Base-by-base conservation (phyloP, 176 grass and related monocot genomes). In the Phoenix dactylifera region DNA sequence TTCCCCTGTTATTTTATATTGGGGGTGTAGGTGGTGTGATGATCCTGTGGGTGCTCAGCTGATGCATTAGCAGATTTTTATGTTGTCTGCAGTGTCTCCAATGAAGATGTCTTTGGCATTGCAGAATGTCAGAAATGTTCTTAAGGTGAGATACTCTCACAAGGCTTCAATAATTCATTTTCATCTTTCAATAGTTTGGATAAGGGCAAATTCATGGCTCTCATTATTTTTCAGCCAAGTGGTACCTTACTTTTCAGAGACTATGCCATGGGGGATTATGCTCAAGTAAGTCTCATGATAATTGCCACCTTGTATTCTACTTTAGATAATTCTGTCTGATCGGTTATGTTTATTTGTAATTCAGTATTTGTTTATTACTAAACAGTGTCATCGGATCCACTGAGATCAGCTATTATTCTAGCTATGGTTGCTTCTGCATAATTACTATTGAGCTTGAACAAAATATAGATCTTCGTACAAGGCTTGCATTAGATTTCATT, bases 21-120 rank as follows among this genome's bases (percentile, higher is more conserved):
- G 28, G 12, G 20, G 30, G 20, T 15, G 12, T 18, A 1, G 17
- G 23, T 54, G 16, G 7, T 53, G 15, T 26, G 24, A 7, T 25
- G 3, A 17, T 22, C 20, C 4, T 25, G 4, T 18, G 4, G 15
- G 15, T 26, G 51, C 24, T 16, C 26, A 16, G 15, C 23, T 71
- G 68, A 60, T 50, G 26, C 19, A 32, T 71, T 59, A 58, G 35
- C 48, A 60, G 56, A 60, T 71, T 58, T 71, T 71, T 51, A 71
- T 71, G 68, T 56, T 71, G 32, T 59, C 68, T 59, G 56, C 56
- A 59, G 68, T 71, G 50, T 57, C 68, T 44, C 68, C 68, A 7
- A 10, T 50, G 22, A 49, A 71, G 57, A 71, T 71, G 68, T 44
- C 68, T 60, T 57, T 58, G 48, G 56, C 51, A 15, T 59, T 71